phyloP scores from a whole-genome alignment of 257 asterid species.

The Solanum paucissectum region DNA sequence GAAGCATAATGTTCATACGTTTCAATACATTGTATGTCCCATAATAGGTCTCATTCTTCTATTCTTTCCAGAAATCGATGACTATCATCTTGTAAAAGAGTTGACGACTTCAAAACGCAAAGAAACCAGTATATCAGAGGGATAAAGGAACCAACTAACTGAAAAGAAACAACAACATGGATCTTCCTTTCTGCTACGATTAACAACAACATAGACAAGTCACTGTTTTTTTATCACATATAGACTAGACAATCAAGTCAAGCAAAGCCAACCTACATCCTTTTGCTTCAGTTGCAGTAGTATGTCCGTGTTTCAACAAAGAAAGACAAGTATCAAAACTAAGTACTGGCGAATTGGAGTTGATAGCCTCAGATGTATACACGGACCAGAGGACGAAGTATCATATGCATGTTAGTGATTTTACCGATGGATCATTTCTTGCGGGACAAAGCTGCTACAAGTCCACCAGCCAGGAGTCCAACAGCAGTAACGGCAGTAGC shows the following conservation, averaged over 20 bases:
- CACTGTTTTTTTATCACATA: not conserved
- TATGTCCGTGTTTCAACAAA: not conserved
- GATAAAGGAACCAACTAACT: not conserved
- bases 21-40: no score
- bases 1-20: no score
- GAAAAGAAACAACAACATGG: not conserved
- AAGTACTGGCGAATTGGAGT: not conserved
- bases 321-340: not conserved
- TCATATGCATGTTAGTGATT: not conserved
- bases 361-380: not conserved
- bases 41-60: no score
- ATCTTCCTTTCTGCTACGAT: not conserved
- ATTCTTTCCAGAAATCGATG: no score
- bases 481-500: slow-evolving; percentile 15
- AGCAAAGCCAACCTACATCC: not conserved
- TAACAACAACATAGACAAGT: not conserved
- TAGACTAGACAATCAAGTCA: not conserved
- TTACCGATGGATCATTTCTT: not conserved
- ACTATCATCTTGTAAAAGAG: no score
- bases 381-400: not conserved
- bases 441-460: slow-evolving; percentile 9
- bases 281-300: not conserved
- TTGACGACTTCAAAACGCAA: not conserved
- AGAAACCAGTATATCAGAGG: not conserved
- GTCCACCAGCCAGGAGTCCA: slow-evolving; percentile 11